These are phyloP conservation scores for Pezicula radicicola DNA, from an alignment of 2,329 filamentous ascomycete species.

Conservation along the genomic window DNA sequence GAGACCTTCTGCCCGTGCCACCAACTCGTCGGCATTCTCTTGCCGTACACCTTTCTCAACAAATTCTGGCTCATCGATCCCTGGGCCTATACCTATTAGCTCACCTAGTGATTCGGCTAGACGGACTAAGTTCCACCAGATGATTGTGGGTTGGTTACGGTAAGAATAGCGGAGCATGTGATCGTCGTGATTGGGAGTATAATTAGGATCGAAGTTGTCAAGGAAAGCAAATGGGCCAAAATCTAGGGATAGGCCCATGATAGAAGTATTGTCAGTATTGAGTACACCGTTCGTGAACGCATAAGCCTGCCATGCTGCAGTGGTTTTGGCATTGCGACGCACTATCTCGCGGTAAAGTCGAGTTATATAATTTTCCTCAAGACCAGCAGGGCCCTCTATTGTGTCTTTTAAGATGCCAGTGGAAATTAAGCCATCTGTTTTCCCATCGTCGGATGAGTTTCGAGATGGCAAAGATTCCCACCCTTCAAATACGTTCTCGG, in stretches of 20 bases:
- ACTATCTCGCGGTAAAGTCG: constrained; percentile 85
- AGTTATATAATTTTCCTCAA: constrained; percentile 81
- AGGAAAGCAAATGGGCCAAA: constrained; percentile 98
- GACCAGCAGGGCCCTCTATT: constrained; percentile 64
- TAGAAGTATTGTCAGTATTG: constrained; percentile 96
- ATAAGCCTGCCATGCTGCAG: constrained; percentile 95
- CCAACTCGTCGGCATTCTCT: constrained; percentile 65
- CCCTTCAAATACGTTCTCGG: constrained; percentile 81
- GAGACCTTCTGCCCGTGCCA: constrained; percentile 77
- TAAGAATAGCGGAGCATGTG: constrained; percentile 84
- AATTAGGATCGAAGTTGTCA: constrained; percentile 91
- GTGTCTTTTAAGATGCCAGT: constrained; percentile 51
- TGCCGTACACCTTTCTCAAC: constrained; percentile 68
- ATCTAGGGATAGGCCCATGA: constrained; percentile 86
- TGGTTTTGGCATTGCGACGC: constrained; percentile 79
- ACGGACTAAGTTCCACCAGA: constrained; percentile 98
- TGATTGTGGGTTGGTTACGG: constrained; percentile 89
- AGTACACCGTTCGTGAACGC: constrained; percentile 99
- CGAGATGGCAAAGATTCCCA: constrained; percentile 79
- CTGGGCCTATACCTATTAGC: constrained; percentile 72
- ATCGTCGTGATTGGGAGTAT: constrained; percentile 97
- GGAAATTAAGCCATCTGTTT: constrained; percentile 34
- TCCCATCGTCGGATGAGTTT: constrained; percentile 46
- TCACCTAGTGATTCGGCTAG: constrained; percentile 88
- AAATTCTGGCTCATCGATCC: constrained; percentile 71